Percentiles rank a stretch among this genome's conserved stretches.
Evolutionary conservation across 257 asterid species (phyloP).

Genomic region (Nicotiana tabacum): DNA sequence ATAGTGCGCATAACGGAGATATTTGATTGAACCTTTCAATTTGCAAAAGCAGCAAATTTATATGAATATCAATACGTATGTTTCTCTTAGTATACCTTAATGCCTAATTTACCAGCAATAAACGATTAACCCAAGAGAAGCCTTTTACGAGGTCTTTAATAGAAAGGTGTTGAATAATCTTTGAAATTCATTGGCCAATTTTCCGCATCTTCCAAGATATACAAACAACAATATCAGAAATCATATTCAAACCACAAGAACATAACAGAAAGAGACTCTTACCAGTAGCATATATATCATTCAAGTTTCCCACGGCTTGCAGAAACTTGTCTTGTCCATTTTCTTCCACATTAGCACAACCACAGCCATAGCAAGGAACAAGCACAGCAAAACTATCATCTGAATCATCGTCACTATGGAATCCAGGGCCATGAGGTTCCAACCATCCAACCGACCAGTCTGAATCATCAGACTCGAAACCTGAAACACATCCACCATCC

Average conservation of each 20-base stretch:
- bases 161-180: neutral
- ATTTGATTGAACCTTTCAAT: neutral
- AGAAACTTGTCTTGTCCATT: conserved; percentile 19
- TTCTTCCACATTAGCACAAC: conserved; percentile 20
- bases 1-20: neutral
- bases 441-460: conserved; percentile 56
- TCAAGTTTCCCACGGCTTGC: conserved; percentile 24
- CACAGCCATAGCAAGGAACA: conserved; percentile 46
- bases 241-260: neutral
- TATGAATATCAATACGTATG: neutral
- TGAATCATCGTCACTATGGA: conserved; percentile 26
- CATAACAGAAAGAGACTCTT: neutral
- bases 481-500: conserved; percentile 51
- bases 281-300: conserved; percentile 35
- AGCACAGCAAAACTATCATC: conserved; percentile 46
- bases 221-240: neutral
- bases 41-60: neutral
- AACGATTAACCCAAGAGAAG: neutral
- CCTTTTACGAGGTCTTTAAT: neutral
- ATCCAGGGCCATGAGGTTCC: conserved; percentile 44
- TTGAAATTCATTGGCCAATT: neutral
- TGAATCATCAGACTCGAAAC: conserved; percentile 50
- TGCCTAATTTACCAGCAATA: neutral
- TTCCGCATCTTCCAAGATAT: neutral
- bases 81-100: neutral